Evolutionary conservation across 768 basidiomycete genomes (phyloP).

Genomic region (Amanita rimosa): DNA sequence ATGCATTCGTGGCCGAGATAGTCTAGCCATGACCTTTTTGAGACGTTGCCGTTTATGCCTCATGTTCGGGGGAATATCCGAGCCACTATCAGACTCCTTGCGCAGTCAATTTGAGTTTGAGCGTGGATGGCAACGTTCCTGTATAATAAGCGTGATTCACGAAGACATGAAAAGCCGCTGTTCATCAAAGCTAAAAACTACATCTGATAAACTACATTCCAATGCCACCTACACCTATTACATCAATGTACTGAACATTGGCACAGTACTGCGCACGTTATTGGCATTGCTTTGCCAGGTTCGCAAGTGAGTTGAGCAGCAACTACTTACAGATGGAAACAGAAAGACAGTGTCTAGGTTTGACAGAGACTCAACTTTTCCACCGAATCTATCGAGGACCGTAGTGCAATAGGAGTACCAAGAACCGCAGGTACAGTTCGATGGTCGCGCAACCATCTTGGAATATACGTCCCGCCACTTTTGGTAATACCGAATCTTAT

Average conservation of each 20-base stretch:
- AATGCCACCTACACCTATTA: not conserved
- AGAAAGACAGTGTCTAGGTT: not conserved
- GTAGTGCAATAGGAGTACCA: not conserved
- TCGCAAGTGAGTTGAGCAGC: not conserved
- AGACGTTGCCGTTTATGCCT: too few species aligned
- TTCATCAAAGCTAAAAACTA: not conserved
- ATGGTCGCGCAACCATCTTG: not conserved
- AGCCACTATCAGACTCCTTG: too few species aligned
- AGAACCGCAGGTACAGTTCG: not conserved
- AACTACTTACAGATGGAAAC: not conserved
- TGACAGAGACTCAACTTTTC: not conserved
- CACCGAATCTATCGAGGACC: not conserved
- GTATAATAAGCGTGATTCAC: not conserved
- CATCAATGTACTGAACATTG: constrained; percentile 1
- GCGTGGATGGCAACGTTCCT: too few species aligned
- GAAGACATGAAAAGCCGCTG: not conserved
- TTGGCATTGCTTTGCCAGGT: not conserved
- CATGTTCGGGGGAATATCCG: too few species aligned
- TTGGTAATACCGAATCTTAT: constrained; percentile 3
- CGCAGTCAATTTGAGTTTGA: too few species aligned
- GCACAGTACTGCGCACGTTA: not conserved
- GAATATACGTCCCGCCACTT: constrained; percentile 1
- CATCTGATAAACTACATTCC: not conserved
- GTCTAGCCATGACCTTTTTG: too few species aligned
- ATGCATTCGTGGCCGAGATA: too few species aligned